Conservation (phyloP, 495 filamentous ascomycete genomes). For the Podospora anserina region DNA sequence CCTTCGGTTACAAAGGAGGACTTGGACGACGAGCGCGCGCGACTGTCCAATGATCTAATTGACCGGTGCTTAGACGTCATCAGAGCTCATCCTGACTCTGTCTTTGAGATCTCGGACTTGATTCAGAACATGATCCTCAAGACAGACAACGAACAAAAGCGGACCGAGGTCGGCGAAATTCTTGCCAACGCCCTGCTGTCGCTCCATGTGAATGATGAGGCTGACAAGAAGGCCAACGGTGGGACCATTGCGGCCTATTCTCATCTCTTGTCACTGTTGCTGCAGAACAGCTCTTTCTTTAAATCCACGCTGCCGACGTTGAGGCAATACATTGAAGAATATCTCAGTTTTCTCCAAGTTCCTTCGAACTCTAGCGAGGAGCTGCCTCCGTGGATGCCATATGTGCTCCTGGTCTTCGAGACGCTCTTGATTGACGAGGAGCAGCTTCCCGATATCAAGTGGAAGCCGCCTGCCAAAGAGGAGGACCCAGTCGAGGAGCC, state of each 20-base stretch:
- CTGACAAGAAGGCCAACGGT: constrained; percentile 64
- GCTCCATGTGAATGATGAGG: constrained; percentile 70
- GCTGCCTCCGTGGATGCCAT: constrained; percentile 84
- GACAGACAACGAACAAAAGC: constrained; percentile 57
- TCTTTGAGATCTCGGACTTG: constrained; percentile 86
- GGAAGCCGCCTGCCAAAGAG: constrained; percentile 60
- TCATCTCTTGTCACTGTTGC: constrained; percentile 83
- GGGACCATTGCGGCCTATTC: constrained; percentile 77
- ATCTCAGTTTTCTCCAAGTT: constrained; percentile 78
- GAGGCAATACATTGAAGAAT: constrained; percentile 69
- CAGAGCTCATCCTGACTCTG: constrained; percentile 79
- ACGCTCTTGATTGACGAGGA: constrained; percentile 83
- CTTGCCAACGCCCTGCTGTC: constrained; percentile 87
- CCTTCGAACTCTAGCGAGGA: constrained; percentile 65
- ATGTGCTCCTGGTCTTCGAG: constrained; percentile 85
- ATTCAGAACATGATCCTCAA: constrained; percentile 74
- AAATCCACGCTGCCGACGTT: constrained; percentile 69
- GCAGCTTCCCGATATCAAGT: constrained; percentile 70
- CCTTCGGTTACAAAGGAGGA: constrained; percentile 65
- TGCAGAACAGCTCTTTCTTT: constrained; percentile 81
- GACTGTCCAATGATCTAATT: constrained; percentile 72
- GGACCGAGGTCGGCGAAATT: constrained; percentile 74
- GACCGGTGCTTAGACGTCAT: constrained; percentile 88
- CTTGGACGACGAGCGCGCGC: constrained; percentile 71
- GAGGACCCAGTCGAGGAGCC: constrained; percentile 54